Evolutionary conservation across 371 early-diverging fungal species (phyloP).

Genomic region (Rhizopus arrhizus): DNA sequence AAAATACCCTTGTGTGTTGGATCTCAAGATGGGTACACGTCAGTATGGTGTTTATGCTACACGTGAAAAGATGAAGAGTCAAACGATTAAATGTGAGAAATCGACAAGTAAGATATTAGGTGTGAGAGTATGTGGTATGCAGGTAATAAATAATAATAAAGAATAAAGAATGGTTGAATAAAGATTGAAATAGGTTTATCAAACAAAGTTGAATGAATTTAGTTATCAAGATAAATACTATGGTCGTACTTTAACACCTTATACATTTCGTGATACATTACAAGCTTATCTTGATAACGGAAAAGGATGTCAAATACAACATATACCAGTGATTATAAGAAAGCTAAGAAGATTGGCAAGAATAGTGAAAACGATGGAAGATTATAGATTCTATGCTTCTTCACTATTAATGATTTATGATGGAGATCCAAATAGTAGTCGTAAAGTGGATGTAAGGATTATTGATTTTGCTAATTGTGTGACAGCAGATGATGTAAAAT

Average conservation of each 20-base stretch:
- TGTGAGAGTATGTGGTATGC: conserved; percentile 96
- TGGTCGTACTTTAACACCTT: conserved; percentile 81
- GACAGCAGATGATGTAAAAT: conserved; percentile 35
- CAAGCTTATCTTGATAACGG: conserved; percentile 86
- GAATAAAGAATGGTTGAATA: background rate
- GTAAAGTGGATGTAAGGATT: conserved; percentile 77
- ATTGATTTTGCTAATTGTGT: conserved; percentile 94
- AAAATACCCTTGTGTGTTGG: conserved; percentile 89
- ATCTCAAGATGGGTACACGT: conserved; percentile 98
- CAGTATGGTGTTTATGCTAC: conserved; percentile 93
- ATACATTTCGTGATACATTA: conserved; percentile 79
- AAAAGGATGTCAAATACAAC: conserved; percentile 65
- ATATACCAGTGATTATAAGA: conserved; percentile 78
- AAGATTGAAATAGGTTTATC: conserved; percentile 67
- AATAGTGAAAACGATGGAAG: conserved; percentile 71
- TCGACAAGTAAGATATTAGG: conserved; percentile 91
- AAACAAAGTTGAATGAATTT: conserved; percentile 61
- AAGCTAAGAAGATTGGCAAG: conserved; percentile 74
- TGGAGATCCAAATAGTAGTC: conserved; percentile 29
- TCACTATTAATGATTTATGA: conserved; percentile 71
- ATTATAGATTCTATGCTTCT: conserved; percentile 90
- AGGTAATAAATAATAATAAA: conserved; percentile 60
- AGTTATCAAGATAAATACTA: conserved; percentile 92
- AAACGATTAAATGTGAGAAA: conserved; percentile 86
- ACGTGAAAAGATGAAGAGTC: conserved; percentile 79